Conservation (phyloP, 108 stramenopile genomes). For the Skeletonema grethae region DNA sequence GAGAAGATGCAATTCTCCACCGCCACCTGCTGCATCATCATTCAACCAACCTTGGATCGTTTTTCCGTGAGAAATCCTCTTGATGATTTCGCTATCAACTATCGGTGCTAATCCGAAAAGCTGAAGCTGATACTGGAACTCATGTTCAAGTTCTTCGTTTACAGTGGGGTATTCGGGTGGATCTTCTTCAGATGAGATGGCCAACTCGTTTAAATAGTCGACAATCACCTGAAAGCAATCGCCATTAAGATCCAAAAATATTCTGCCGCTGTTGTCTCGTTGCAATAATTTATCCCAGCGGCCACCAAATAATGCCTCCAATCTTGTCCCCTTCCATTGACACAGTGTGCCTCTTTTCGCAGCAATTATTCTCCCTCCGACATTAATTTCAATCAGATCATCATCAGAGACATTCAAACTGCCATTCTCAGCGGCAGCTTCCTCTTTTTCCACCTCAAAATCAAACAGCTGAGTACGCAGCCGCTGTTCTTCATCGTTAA, state of each 20-base stretch:
- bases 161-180: neutral
- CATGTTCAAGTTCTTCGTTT: conserved; percentile 9
- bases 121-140: no score
- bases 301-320: conserved; percentile 33
- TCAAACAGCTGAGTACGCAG: neutral
- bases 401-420: neutral
- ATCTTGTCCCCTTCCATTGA: conserved; percentile 20
- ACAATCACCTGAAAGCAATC: conserved; percentile 15
- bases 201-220: conserved; percentile 16
- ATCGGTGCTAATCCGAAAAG: conserved; percentile 15
- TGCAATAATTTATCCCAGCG: conserved; percentile 24
- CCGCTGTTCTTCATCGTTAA: conserved; percentile 10
- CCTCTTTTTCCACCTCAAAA: conserved; percentile 3
- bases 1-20: neutral
- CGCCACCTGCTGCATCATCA: neutral
- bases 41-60: conserved; percentile 21
- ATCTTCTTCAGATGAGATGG: conserved; percentile 10
- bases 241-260: conserved; percentile 23
- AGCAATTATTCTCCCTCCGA: conserved; percentile 10
- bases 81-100: conserved; percentile 18
- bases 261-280: conserved; percentile 9
- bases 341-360: conserved; percentile 7
- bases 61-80: neutral
- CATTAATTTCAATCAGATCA: conserved; percentile 22
- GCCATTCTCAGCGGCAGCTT: neutral